Evolutionary conservation across 768 basidiomycete genomes (phyloP), one percentile per base, ranked within the genome.

Genomic region (Ramaria rubella): DNA sequence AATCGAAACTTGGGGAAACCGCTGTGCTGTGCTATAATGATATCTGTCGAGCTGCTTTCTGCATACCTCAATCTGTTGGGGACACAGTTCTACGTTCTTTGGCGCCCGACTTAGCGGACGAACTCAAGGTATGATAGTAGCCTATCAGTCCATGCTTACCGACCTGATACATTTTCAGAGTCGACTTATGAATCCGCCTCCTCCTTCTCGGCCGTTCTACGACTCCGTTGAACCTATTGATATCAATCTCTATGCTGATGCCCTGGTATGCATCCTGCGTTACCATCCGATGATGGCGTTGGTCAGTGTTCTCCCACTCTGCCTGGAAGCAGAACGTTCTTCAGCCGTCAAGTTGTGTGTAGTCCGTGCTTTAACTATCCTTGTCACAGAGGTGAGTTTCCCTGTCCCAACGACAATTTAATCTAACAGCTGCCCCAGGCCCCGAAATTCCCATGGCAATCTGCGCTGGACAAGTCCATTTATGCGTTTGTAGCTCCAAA

Each of bases 321-420:
- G 89, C 60, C 66, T 91, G 40, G 82, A 86, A 55, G 81, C 90
- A 8, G 87, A 90, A 62, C 80, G 86, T 29, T 86, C 88, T 1
- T 87, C 91, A 24, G 85, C 86, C 1, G 81, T 90, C 61, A 93
- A 93, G 73, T 80, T 86, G 11, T 81, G 81, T 57, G 91, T 79
- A 2, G 75, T 93, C 53, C 82, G 85, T 59, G 88, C 91, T 2
- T 83, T 79, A 61, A 69, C 88, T 38, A 87, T 82, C 0, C 66
- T 92, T 30, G 72, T 78, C 6, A 75, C 81, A 52, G 90, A 94
- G 74, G 86, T 83, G 71, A 62, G 7, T 11, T 52, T 33, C 40
- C 7, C 27, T 19, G 1, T 58, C 45, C 24, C 27, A 27, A n/a
- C 43, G 36, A 26, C 7, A 14, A 6, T 15, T 14, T 4, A 29